These are phyloP conservation scores for Penicillium desertorum DNA, from an alignment of 495 filamentous ascomycete genomes.

Conservation along the genomic window DNA sequence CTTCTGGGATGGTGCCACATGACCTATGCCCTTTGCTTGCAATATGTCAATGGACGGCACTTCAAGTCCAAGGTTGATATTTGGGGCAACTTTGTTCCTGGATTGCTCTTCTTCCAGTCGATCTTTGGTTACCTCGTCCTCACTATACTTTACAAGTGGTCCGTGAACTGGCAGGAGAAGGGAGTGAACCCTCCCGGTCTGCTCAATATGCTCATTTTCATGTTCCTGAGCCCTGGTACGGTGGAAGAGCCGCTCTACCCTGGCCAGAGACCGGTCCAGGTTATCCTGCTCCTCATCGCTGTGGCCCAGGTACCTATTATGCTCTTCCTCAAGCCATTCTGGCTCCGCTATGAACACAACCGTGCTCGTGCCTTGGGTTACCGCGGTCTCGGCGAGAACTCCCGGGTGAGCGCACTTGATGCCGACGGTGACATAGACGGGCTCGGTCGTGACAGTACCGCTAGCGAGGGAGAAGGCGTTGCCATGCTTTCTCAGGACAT, in stretches of 20 bases:
- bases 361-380: conserved; percentile 82
- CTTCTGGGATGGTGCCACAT: conserved; percentile 95
- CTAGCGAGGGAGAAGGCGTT: conserved; percentile 80
- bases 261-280: conserved; percentile 73
- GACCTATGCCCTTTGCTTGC: conserved; percentile 94
- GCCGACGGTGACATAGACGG: conserved; percentile 66
- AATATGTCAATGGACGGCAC: conserved; percentile 88
- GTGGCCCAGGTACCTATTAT: conserved; percentile 84
- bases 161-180: conserved; percentile 77
- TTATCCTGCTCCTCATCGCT: conserved; percentile 78
- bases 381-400: conserved; percentile 84
- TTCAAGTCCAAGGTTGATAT: conserved; percentile 94
- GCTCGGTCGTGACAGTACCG: conserved; percentile 63
- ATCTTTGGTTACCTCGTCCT: conserved; percentile 98
- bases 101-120: conserved; percentile 98
- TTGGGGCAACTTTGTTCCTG: conserved; percentile 93
- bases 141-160: conserved; percentile 96
- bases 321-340: conserved; percentile 93
- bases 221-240: conserved; percentile 87
- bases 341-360: conserved; percentile 90
- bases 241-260: conserved; percentile 72
- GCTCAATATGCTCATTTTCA: conserved; percentile 99
- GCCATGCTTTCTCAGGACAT: conserved; percentile 90
- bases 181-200: conserved; percentile 72
- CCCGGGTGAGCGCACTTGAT: conserved; percentile 79